These are phyloP conservation scores for Phytophthora palmivora DNA, from an alignment of 352 stramenopile species.

Conservation along the genomic window DNA sequence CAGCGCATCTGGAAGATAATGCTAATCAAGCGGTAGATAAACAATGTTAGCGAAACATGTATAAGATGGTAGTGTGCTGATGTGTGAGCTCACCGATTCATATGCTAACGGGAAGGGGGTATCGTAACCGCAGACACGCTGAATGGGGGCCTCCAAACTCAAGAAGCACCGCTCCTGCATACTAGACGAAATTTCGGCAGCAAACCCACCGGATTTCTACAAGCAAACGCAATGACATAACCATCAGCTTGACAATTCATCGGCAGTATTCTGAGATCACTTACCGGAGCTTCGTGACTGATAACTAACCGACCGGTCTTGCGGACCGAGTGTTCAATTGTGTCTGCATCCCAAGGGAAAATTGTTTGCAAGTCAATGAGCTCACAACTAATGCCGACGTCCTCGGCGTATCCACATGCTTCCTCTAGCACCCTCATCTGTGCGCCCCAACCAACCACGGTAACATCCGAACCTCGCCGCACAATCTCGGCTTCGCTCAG, in stretches of 20 bases:
- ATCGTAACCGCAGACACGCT: constrained; percentile 95
- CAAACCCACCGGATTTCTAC: constrained; percentile 93
- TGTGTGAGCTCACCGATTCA: constrained; percentile 85
- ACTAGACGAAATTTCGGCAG: constrained; percentile 95
- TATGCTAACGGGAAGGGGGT: constrained; percentile 97
- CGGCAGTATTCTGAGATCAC: constrained; percentile 27
- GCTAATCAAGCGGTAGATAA: constrained; percentile 33
- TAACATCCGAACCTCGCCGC: constrained; percentile 92
- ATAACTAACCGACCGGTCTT: constrained; percentile 98
- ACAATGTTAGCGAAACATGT: constrained; percentile 1
- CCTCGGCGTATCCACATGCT: constrained; percentile 87
- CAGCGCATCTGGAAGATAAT: constrained; percentile 93
- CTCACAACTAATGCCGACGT: constrained; percentile 96
- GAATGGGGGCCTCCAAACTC: constrained; percentile 95
- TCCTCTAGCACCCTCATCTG: constrained; percentile 90
- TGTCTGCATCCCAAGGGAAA: constrained; percentile 96
- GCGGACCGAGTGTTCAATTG: constrained; percentile 94
- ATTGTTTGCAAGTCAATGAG: constrained; percentile 99
- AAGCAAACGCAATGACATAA: constrained; percentile 4
- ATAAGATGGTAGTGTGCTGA: background rate
- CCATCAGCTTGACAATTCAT: constrained; percentile 7
- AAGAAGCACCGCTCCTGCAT: constrained; percentile 96
- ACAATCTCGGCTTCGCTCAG: constrained; percentile 96
- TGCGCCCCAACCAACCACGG: constrained; percentile 95
- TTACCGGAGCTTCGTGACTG: constrained; percentile 96